Base-by-base conservation (phyloP, 208 protist species). In the Acanthamoeba healyi region DNA sequence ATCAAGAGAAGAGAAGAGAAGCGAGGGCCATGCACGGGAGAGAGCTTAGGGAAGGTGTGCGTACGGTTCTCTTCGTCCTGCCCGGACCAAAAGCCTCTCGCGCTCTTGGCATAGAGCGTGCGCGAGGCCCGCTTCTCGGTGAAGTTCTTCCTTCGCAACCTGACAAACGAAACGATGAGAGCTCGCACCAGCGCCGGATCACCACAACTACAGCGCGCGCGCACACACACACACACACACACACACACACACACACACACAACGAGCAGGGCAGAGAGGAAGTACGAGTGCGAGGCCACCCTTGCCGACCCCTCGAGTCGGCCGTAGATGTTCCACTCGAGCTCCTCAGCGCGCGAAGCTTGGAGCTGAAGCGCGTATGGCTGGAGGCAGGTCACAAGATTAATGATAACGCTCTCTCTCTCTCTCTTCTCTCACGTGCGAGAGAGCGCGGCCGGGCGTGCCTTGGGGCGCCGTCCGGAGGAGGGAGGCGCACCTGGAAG, bases 21-120 rank as follows among this genome's bases (percentile, higher is more conserved):
- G 58, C 9, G n/a, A 67, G 49, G 49, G 10, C 49, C n/a, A n/a
- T n/a, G n/a, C n/a, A n/a, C n/a, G n/a, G n/a, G n/a, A n/a, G n/a
- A n/a, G n/a, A n/a, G n/a, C n/a, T n/a, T n/a, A n/a, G n/a, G n/a
- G n/a, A n/a, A n/a, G n/a, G n/a, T n/a, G n/a, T n/a, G n/a, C n/a
- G n/a, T n/a, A n/a, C n/a, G n/a, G n/a, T n/a, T n/a, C n/a, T 56
- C 54, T n/a, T 88, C 81, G 81, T 88, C 81, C 7, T 88, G 81
- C 40, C 5, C 54, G 9, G 81, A 88, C 81, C 81, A 88, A 61
- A 88, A 88, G 6, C 81, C 81, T 5, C 81, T 5, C 9, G 81
- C 81, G 22, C 29, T 65, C 44, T 88, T 88, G 5, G 44, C 81
- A n/a, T 88, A 88, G 44, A 34, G 81, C 5, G 46, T 61, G 54